A percentile compares a stretch with the other conserved stretches of the same genome.
Conservation (phyloP, 257 asterid genomes). For the Solanum bulbocastanum region DNA sequence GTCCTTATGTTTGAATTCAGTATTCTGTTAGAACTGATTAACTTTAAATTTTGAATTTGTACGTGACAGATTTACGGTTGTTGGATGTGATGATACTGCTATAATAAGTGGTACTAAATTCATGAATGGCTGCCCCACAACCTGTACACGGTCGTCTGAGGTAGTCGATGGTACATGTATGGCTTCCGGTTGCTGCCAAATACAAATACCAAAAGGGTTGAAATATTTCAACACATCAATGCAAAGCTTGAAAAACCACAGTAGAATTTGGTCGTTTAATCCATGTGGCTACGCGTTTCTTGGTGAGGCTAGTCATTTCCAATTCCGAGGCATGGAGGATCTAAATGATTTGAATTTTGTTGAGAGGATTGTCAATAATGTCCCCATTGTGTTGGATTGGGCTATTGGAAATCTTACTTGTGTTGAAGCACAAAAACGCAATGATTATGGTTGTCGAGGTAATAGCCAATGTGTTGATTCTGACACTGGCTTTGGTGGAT, state of each 20-base stretch:
- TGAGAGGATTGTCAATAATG: constrained; percentile 14
- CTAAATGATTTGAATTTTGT: constrained; percentile 13
- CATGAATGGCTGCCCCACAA: constrained; percentile 32
- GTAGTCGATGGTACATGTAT: constrained; percentile 28
- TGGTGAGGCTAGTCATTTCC: constrained; percentile 30
- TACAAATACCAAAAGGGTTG: constrained; percentile 38
- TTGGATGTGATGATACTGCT: constrained; percentile 47
- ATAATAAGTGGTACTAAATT: constrained; percentile 20
- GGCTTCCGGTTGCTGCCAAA: constrained; percentile 57
- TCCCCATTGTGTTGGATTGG: constrained; percentile 59
- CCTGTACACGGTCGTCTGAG: constrained; percentile 13
- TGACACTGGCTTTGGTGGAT: constrained; percentile 35
- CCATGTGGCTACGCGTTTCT: constrained; percentile 46
- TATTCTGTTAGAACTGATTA: background rate
- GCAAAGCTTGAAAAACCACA: background rate
- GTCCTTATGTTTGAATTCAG: background rate
- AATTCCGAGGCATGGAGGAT: constrained; percentile 15
- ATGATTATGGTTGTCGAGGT: constrained; percentile 16
- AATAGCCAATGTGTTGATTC: constrained; percentile 44
- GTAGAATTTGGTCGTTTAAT: constrained; percentile 6
- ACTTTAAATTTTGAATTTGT: background rate
- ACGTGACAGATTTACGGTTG: constrained; percentile 19
- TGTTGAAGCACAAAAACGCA: constrained; percentile 7
- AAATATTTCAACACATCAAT: constrained; percentile 1
- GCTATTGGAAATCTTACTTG: constrained; percentile 40